Conservation (phyloP, 2,329 filamentous ascomycete genomes). For the Colletotrichum orchidophilum region DNA sequence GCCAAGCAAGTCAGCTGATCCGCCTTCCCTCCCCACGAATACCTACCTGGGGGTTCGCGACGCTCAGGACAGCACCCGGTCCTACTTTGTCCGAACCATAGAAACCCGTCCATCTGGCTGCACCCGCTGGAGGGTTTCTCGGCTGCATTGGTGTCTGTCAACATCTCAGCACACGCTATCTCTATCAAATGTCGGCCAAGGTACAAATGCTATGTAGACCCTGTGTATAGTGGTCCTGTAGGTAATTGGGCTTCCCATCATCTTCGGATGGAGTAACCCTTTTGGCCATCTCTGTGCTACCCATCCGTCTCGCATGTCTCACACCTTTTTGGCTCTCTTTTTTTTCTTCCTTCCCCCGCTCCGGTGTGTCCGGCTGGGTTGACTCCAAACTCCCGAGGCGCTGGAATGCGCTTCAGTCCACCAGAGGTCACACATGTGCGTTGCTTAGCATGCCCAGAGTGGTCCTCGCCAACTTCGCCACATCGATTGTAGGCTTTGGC, state of each 20-base stretch:
- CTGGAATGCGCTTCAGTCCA: neutral
- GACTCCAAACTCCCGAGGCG: neutral
- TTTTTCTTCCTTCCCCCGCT: neutral
- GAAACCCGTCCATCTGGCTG: conserved; percentile 8
- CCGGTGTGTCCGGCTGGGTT: conserved; percentile 8
- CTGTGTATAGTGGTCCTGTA: conserved; percentile 17
- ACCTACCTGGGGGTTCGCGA: neutral
- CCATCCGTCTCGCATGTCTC: conserved; percentile 19
- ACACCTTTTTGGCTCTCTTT: conserved; percentile 1
- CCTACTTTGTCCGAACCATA: conserved; percentile 28
- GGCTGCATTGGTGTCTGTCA: conserved; percentile 7
- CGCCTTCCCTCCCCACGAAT: neutral
- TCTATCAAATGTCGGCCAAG: neutral
- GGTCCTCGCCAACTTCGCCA: neutral
- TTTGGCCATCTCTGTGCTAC: conserved; percentile 11
- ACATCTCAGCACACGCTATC: neutral
- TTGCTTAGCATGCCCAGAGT: neutral
- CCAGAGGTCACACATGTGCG: neutral
- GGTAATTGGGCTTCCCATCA: neutral
- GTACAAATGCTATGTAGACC: neutral
- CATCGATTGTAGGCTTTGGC: neutral
- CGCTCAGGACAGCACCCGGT: conserved; percentile 25
- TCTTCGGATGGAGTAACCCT: conserved; percentile 24
- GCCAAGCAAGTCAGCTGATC: conserved; percentile 9
- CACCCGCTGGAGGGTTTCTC: conserved; percentile 5